A percentile compares a stretch with the other conserved stretches of the same genome.
Conservation (phyloP, 768 basidiomycete genomes). For the Thelephora ganbajun region DNA sequence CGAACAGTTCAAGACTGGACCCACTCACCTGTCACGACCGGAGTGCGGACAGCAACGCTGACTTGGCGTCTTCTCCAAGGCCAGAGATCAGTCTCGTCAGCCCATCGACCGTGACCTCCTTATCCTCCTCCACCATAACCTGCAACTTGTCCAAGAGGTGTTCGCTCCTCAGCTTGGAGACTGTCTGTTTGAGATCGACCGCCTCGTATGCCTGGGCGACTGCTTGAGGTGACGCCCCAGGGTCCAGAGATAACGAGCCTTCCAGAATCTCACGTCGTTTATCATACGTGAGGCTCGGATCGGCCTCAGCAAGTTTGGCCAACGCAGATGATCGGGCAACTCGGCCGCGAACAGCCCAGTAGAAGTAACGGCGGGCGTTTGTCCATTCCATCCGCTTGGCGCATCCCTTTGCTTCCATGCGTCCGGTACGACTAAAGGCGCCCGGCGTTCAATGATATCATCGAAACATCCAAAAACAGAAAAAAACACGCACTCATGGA, state of each 20-base stretch:
- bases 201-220: slow-evolving; percentile 56
- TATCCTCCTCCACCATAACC: slow-evolving; percentile 57
- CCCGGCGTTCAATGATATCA: slow-evolving; percentile 5
- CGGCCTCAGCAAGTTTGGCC: slow-evolving; percentile 49
- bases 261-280: slow-evolving; percentile 54
- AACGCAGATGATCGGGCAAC: slow-evolving; percentile 56
- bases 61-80: slow-evolving; percentile 61
- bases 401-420: slow-evolving; percentile 97
- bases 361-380: slow-evolving; percentile 79
- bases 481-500: slow-evolving; percentile 66
- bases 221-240: slow-evolving; percentile 38
- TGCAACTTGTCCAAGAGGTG: slow-evolving; percentile 53
- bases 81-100: slow-evolving; percentile 60
- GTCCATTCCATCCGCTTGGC: slow-evolving; percentile 83
- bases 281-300: slow-evolving; percentile 54
- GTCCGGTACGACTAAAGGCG: slow-evolving; percentile 65
- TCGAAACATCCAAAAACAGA: background rate
- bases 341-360: slow-evolving; percentile 85
- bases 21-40: slow-evolving; percentile 26
- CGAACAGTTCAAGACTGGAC: background rate
- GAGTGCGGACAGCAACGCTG: slow-evolving; percentile 42
- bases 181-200: slow-evolving; percentile 47
- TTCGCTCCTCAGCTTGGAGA: slow-evolving; percentile 56
- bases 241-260: slow-evolving; percentile 41
- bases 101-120: slow-evolving; percentile 63